A percentile compares a stretch with the other conserved stretches of the same genome.
phyloP scores from a whole-genome alignment of 192 early-diverging fungal genomes.

The Podila epigama region DNA sequence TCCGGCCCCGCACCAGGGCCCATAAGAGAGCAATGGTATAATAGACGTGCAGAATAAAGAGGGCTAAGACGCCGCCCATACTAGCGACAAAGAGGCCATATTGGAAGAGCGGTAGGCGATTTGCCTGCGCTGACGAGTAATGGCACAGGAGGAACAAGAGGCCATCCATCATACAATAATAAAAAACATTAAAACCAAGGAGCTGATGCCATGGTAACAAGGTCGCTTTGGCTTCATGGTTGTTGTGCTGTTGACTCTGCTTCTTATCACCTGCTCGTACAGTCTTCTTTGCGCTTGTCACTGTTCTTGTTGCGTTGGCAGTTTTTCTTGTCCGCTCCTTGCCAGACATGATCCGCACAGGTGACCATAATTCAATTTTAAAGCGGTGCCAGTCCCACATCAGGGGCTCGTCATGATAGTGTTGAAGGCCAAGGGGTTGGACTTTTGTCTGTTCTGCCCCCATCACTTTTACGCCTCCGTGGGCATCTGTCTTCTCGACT shows the following conservation, averaged over 20 bases:
- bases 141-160: constrained; percentile 12
- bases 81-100: constrained; percentile 11
- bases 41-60: constrained; percentile 3
- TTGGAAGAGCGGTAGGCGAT: neutral
- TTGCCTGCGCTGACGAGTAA: constrained; percentile 3
- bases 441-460: neutral
- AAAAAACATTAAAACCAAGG: neutral
- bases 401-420: neutral
- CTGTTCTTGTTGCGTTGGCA: no score
- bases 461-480: neutral
- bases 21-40: constrained; percentile 7
- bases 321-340: neutral
- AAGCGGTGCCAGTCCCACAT: constrained; percentile 32
- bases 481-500: neutral
- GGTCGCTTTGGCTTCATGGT: neutral
- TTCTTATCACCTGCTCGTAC: no score
- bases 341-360: constrained; percentile 16
- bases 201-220: constrained; percentile 10
- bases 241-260: no score
- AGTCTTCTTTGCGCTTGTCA: no score
- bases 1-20: neutral
- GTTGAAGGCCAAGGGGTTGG: neutral
- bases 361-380: constrained; percentile 20
- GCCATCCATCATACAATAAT: constrained; percentile 1
- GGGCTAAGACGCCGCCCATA: constrained; percentile 3